phyloP scores from a whole-genome alignment of 768 basidiomycete species.

The Leucocoprinus sp. region DNA sequence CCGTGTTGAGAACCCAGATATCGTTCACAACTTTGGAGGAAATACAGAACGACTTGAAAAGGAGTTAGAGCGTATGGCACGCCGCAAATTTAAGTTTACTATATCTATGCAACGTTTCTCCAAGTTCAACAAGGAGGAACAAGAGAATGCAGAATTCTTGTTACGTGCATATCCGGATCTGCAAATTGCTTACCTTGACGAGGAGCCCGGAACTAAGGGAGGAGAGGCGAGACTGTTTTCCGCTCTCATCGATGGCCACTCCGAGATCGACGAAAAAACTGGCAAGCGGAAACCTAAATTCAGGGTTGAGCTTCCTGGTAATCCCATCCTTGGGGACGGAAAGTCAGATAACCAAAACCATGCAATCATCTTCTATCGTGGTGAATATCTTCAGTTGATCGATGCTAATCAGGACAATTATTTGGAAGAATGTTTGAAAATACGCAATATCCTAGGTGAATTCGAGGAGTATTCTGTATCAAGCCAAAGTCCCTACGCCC shows the following conservation, averaged over 20 bases:
- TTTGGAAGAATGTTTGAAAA: constrained; percentile 97
- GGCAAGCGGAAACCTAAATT: constrained; percentile 95
- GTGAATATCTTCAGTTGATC: constrained; percentile 97
- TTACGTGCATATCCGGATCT: constrained; percentile 97
- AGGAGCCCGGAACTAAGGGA: constrained; percentile 82
- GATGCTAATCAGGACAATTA: constrained; percentile 99
- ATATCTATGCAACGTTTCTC: constrained; percentile 99
- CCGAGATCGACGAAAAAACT: constrained; percentile 81
- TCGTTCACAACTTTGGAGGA: constrained; percentile 92
- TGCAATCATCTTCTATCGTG: constrained; percentile 97
- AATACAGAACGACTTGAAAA: constrained; percentile 95
- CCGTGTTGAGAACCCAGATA: constrained; percentile 96
- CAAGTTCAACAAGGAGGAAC: constrained; percentile 99
- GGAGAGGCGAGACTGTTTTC: constrained; percentile 90
- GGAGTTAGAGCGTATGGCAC: constrained; percentile 93
- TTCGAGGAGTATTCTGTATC: constrained; percentile 93
- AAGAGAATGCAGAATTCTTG: constrained; percentile 96
- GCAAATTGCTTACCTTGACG: constrained; percentile 97
- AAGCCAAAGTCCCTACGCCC: constrained; percentile 91
- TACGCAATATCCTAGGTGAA: constrained; percentile 93
- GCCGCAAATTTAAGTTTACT: constrained; percentile 96
- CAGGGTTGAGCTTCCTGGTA: constrained; percentile 93
- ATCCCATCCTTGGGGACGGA: constrained; percentile 97
- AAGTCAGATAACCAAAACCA: constrained; percentile 99
- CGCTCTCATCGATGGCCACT: constrained; percentile 93